Conservation (phyloP, 2,329 filamentous ascomycete genomes). For the Macroventuria anomochaeta region DNA sequence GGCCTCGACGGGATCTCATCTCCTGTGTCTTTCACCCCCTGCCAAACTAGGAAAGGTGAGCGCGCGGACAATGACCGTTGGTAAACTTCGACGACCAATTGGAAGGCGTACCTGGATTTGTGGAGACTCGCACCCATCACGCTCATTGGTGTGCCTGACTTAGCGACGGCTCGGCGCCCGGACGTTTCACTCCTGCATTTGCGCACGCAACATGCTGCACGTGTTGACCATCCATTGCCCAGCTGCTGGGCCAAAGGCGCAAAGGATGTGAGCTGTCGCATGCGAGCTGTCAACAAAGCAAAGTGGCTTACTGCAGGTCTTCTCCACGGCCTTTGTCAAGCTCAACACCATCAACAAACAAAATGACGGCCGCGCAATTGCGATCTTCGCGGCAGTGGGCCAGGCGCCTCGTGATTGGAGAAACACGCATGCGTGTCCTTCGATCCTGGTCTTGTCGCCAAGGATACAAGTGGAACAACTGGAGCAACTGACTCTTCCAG, state of each 20-base stretch:
- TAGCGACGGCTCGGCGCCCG: slow-evolving; percentile 30
- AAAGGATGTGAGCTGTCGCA: slow-evolving; percentile 20
- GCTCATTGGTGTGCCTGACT: slow-evolving; percentile 44
- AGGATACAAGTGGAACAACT: slow-evolving; percentile 23
- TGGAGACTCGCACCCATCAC: slow-evolving; percentile 1
- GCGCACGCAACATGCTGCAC: slow-evolving; percentile 23
- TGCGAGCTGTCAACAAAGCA: slow-evolving; percentile 1
- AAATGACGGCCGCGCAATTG: slow-evolving; percentile 39
- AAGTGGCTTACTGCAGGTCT: slow-evolving; percentile 6
- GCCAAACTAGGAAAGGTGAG: slow-evolving; percentile 21
- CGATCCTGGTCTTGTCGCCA: slow-evolving; percentile 27
- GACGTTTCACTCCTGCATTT: slow-evolving; percentile 21
- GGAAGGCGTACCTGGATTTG: slow-evolving; percentile 28
- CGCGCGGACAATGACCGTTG: slow-evolving; percentile 28
- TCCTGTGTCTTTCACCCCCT: slow-evolving; percentile 22
- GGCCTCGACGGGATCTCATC: slow-evolving; percentile 34
- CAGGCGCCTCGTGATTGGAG: slow-evolving; percentile 24
- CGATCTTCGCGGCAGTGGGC: slow-evolving; percentile 34
- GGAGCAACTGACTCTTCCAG: slow-evolving; percentile 32
- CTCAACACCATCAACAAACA: slow-evolving; percentile 11
- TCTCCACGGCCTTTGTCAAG: slow-evolving; percentile 1
- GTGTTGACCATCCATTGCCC: slow-evolving; percentile 31
- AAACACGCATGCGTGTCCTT: slow-evolving; percentile 24
- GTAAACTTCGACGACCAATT: slow-evolving; percentile 37
- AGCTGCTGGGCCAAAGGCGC: slow-evolving; percentile 18